phyloP scores from a whole-genome alignment of 441 rosid species.

The Gossypium aridum region DNA sequence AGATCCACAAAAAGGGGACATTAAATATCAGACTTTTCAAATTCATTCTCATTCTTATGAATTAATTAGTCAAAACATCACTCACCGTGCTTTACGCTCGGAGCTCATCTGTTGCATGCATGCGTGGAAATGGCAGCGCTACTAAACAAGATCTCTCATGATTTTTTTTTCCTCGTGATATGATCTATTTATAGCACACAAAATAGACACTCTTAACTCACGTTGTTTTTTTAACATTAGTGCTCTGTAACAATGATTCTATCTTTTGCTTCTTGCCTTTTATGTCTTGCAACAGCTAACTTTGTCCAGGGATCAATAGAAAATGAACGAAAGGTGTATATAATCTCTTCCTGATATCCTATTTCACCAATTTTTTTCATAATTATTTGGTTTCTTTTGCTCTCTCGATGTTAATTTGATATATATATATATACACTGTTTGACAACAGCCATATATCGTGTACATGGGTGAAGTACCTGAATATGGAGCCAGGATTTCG shows the following conservation, averaged over 20 bases:
- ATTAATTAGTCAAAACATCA: background rate
- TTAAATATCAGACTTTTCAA: background rate
- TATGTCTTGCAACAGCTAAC: constrained; percentile 25
- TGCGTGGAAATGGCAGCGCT: background rate
- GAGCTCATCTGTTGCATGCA: background rate
- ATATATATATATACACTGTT: background rate
- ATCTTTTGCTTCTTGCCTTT: constrained; percentile 25
- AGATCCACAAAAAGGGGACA: constrained; percentile 6
- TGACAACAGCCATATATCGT: constrained; percentile 58
- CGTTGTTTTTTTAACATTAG: background rate
- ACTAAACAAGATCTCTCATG: background rate
- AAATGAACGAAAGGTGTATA: constrained; percentile 30
- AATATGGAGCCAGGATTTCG: constrained; percentile 10
- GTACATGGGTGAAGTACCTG: constrained; percentile 64
- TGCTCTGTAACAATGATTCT: constrained; percentile 18
- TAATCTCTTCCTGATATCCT: background rate
- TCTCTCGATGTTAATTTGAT: background rate
- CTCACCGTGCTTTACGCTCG: background rate
- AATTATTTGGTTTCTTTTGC: background rate
- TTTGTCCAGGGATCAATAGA: constrained; percentile 25
- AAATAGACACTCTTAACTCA: background rate
- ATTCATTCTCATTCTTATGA: background rate
- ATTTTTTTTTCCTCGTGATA: background rate
- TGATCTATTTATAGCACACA: constrained; percentile 1
- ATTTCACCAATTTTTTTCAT: background rate